Conservation (phyloP, 2,329 filamentous ascomycete species). For the Penicillium aurantiogriseum region DNA sequence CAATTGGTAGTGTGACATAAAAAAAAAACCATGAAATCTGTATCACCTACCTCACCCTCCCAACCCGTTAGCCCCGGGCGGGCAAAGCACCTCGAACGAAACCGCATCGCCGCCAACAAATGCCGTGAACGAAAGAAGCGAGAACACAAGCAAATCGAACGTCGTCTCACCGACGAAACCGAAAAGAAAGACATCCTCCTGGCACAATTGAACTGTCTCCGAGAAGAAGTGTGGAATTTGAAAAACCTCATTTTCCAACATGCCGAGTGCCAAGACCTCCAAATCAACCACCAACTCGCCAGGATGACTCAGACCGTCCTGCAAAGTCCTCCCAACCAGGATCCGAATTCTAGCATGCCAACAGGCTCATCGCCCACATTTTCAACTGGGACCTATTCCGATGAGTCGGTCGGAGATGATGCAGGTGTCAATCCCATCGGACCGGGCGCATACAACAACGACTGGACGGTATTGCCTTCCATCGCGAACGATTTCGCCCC, state of each 20-base stretch:
- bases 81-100: slow-evolving; percentile 24
- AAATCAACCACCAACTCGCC: slow-evolving; percentile 20
- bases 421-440: background rate
- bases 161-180: slow-evolving; percentile 13
- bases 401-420: slow-evolving; percentile 11
- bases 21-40: background rate
- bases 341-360: background rate
- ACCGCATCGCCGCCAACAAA: slow-evolving; percentile 26
- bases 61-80: slow-evolving; percentile 1
- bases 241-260: slow-evolving; percentile 25
- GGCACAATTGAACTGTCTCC: slow-evolving; percentile 15
- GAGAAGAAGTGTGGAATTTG: slow-evolving; percentile 22
- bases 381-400: slow-evolving; percentile 15
- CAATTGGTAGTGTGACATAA: background rate
- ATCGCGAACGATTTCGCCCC: background rate
- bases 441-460: background rate
- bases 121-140: slow-evolving; percentile 23
- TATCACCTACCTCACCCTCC: background rate
- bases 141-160: slow-evolving; percentile 21
- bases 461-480: slow-evolving; percentile 1
- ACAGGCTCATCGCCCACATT: slow-evolving; percentile 10
- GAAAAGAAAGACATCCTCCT: slow-evolving; percentile 19
- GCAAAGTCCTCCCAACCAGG: background rate
- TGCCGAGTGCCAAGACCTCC: slow-evolving; percentile 18
- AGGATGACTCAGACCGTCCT: slow-evolving; percentile 16